Percentiles rank a stretch among this genome's conserved stretches.
Evolutionary conservation across 257 asterid genomes (phyloP).

Genomic region (Lycium barbarum): DNA sequence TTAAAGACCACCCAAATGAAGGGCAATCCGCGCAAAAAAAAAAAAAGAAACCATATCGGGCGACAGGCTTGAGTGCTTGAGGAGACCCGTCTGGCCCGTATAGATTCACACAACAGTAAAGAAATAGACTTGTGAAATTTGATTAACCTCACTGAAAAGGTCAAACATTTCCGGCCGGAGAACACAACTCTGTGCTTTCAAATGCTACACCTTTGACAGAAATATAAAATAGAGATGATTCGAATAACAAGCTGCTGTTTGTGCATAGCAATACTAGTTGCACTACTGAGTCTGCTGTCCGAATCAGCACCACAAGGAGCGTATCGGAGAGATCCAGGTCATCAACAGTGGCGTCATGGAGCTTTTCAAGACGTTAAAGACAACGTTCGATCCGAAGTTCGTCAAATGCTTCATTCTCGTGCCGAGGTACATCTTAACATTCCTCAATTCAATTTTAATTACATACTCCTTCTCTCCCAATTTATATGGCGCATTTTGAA

Average conservation of each 20-base stretch:
- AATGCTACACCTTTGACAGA: conserved; percentile 17
- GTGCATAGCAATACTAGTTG: conserved; percentile 42
- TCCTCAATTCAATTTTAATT: neutral
- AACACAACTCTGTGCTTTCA: neutral
- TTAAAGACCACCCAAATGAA: no score
- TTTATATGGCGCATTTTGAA: no score
- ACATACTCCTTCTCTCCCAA: neutral
- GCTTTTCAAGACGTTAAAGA: conserved; percentile 96
- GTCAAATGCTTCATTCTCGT: conserved; percentile 93
- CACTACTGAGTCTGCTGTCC: conserved; percentile 47
- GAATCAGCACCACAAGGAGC: conserved; percentile 71
- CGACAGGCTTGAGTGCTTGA: neutral
- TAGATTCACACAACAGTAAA: neutral
- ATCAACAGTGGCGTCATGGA: conserved; percentile 97
- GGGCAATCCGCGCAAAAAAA: no score
- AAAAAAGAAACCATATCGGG: no score
- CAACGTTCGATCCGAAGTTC: conserved; percentile 85
- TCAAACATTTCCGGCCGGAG: conserved; percentile 29
- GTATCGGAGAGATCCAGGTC: conserved; percentile 94
- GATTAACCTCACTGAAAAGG: conserved; percentile 31
- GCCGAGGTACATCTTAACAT: conserved; percentile 70
- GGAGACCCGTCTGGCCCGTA: conserved; percentile 15
- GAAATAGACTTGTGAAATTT: conserved; percentile 36
- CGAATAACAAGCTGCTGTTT: conserved; percentile 36
- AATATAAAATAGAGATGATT: conserved; percentile 41